Evolutionary conservation across 2,329 filamentous ascomycete genomes (phyloP), one percentile per base, ranked within the genome.

Genomic region (Phialocephala subalpina): DNA sequence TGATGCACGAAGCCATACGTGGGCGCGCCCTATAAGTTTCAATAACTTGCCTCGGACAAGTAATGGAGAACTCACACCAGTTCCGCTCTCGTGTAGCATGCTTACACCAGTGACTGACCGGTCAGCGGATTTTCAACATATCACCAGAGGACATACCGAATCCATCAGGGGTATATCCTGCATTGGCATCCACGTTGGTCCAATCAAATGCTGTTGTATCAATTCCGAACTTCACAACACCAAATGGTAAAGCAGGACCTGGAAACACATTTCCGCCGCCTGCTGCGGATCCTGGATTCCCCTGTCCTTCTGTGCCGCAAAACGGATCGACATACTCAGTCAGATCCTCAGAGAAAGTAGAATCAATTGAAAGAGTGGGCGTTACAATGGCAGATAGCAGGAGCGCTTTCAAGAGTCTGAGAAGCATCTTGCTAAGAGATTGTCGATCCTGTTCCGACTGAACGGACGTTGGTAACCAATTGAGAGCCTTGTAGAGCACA

Each of bases 1-100:
- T 84, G 83, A 0, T 82, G 78, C 35, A 84, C 81, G 5, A 87
- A 79, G 0, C 86, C 86, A 64, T 88, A 89, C 63, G 86, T 88
- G 0, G 86, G 84, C 7, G 83, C 82, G 1, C 86, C 86, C 49
- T 53, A 29, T 27, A 18, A 11, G 1, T 53, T 11, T 53, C 25
- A 53, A 25, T 18, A 7, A 33, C 11, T 22, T 16, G 12, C 12
- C 3, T 53, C 1, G 14, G 9, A n/a, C 25, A 53, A 9, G 2
- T 52, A 29, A 47, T 7, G n/a, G 45, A 6, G 25, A 16, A 29
- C 49, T 53, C 18, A 33, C 49, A 9, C 86, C 86, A 0, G 85
- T 88, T 0, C 85, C 85, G 60, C 81, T 82, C 67, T 86, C 84
- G 64, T 87, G 84, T 75, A 86, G 80, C 81, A 86, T 82, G 22